Percentiles rank a stretch among this genome's conserved stretches.
Conservation (phyloP, 495 filamentous ascomycete species). For the Annulohypoxylon maeteangense region DNA sequence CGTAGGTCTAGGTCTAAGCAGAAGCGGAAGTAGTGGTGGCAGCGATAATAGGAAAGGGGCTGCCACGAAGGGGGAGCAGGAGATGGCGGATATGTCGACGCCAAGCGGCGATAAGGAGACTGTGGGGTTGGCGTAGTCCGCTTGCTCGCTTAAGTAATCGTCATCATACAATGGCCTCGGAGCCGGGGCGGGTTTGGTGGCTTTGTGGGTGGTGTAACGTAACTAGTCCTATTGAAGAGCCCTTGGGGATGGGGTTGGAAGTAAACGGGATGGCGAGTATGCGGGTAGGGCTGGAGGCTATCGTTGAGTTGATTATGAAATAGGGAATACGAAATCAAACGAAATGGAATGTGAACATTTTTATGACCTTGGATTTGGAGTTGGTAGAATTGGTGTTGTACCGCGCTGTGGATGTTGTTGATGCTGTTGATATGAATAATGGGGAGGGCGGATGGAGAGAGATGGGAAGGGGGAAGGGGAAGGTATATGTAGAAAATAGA, state of each 20-base stretch:
- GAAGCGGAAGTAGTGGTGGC: not conserved
- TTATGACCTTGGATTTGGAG: not conserved
- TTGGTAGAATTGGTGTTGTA: constrained; percentile 17
- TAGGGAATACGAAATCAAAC: not conserved
- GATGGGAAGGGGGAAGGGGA: not conserved
- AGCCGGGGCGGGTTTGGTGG: too few relatives aligned
- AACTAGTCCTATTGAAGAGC: not conserved
- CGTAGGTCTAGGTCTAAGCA: not conserved
- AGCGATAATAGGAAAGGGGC: not conserved
- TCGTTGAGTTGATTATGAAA: not conserved
- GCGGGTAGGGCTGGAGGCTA: not conserved
- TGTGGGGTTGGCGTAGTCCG: constrained; percentile 22
- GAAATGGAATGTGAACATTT: not conserved
- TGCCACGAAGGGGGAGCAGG: constrained; percentile 38
- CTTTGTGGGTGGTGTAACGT: not conserved
- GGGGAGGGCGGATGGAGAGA: not conserved
- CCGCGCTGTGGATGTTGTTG: not conserved
- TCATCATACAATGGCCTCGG: too few relatives aligned
- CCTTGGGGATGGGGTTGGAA: not conserved
- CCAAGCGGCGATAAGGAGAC: constrained; percentile 19
- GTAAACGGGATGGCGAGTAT: not conserved
- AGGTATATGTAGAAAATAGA: not conserved
- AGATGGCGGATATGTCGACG: constrained; percentile 47
- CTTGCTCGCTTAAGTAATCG: not conserved
- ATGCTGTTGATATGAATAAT: not conserved